Evolutionary conservation across 2,329 filamentous ascomycete species (phyloP).

Genomic region (Macroventuria anomochaeta): DNA sequence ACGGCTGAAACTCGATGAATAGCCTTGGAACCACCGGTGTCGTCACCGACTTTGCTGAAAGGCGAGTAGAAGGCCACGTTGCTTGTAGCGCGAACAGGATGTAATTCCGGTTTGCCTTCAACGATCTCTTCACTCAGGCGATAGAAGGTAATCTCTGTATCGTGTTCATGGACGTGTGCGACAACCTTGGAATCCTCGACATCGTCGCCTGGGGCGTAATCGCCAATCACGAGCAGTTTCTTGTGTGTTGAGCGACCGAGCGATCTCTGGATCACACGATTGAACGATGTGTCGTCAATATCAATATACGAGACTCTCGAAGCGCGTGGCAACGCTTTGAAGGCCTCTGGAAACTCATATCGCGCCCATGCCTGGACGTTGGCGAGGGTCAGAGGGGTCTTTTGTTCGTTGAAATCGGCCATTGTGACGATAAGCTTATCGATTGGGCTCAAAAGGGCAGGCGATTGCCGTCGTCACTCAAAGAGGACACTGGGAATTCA

Average conservation of each 20-base stretch:
- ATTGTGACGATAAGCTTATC: conserved; percentile 18
- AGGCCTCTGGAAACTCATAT: conserved; percentile 28
- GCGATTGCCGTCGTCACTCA: conserved; percentile 15
- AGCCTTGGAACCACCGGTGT: conserved; percentile 33
- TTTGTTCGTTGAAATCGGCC: conserved; percentile 37
- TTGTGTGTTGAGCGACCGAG: conserved; percentile 38
- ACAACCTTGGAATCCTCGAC: conserved; percentile 33
- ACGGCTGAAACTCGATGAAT: conserved; percentile 38
- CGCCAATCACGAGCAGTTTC: conserved; percentile 37
- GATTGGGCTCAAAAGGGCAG: conserved; percentile 12
- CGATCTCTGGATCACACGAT: conserved; percentile 33
- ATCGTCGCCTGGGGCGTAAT: conserved; percentile 36
- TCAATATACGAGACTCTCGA: conserved; percentile 32
- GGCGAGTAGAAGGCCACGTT: conserved; percentile 37
- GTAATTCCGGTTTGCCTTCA: conserved; percentile 27
- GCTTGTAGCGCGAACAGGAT: conserved; percentile 35
- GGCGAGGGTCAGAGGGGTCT: conserved; percentile 32
- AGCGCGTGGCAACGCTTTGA: conserved; percentile 27
- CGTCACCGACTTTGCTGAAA: conserved; percentile 37
- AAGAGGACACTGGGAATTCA: conserved; percentile 5
- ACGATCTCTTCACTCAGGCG: conserved; percentile 28
- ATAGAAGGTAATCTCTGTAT: conserved; percentile 38
- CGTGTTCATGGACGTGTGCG: conserved; percentile 37
- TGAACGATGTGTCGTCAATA: conserved; percentile 35
- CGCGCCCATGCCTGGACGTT: conserved; percentile 36